Conservation (phyloP, 305 asterid species). For the Fraxinus angustifolia region DNA sequence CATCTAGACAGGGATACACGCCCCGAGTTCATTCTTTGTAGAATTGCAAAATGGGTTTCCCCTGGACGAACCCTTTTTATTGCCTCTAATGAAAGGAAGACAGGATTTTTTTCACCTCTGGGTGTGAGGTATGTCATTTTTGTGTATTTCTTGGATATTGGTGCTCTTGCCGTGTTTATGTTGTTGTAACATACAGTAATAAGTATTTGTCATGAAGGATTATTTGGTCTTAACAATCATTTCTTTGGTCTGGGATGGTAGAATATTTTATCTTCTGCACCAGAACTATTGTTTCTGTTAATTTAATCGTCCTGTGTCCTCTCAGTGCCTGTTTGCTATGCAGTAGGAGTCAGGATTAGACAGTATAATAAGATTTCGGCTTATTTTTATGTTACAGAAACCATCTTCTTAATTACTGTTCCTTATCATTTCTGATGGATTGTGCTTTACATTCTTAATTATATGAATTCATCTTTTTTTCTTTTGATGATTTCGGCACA, state of each 20-base stretch:
- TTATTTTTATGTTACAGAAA: not conserved
- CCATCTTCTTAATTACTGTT: not conserved
- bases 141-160: not conserved
- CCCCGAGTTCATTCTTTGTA: constrained; percentile 78
- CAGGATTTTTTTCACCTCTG: constrained; percentile 80
- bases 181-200: not conserved
- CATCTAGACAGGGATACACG: constrained; percentile 91
- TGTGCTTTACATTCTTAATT: not conserved
- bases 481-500: not conserved
- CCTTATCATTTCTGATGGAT: not conserved
- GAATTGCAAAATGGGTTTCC: constrained; percentile 82
- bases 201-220: not conserved
- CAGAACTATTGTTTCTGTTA: not conserved
- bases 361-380: not conserved
- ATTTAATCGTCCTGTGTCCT: not conserved
- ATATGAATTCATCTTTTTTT: not conserved
- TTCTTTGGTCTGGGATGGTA: not conserved
- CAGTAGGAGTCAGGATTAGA: not conserved
- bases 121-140: constrained; percentile 44
- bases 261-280: not conserved
- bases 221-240: not conserved
- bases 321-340: not conserved
- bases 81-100: constrained; percentile 83
- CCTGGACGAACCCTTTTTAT: constrained; percentile 76
- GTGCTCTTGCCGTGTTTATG: constrained; percentile 4